These are phyloP conservation scores for Tetraselmis striata DNA, from an alignment of 139 green algal species.

Conservation along the genomic window DNA sequence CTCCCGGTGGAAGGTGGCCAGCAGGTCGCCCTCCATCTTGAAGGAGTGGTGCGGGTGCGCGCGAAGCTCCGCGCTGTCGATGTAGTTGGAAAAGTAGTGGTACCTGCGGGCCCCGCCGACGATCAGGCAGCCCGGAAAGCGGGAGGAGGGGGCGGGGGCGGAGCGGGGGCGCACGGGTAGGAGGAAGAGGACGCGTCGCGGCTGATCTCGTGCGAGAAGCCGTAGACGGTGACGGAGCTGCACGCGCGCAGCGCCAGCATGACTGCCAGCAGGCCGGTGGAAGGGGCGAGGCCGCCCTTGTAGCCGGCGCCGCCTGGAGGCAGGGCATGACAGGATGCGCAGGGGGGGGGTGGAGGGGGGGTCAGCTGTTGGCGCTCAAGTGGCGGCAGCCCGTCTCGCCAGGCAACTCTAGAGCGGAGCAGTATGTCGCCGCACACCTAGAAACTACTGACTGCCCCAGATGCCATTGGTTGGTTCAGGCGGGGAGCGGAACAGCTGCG, in stretches of 20 bases:
- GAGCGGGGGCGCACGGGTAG: not conserved
- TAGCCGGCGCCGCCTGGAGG: not conserved
- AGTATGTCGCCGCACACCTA: no score
- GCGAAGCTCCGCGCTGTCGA: constrained; percentile 9
- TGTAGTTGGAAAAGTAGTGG: constrained; percentile 13
- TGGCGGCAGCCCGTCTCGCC: no score
- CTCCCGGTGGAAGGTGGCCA: not conserved
- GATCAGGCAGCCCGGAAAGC: not conserved
- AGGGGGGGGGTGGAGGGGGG: not conserved
- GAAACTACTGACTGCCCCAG: no score
- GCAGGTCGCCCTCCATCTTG: constrained; percentile 9
- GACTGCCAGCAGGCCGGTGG: constrained; percentile 4
- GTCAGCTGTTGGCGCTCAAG: no score
- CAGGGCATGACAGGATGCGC: not conserved
- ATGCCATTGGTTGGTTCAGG: no score
- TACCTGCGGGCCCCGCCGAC: not conserved
- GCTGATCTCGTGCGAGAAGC: constrained; percentile 5
- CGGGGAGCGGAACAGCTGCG: no score
- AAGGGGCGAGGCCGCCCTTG: constrained; percentile 6
- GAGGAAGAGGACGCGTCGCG: constrained; percentile 6
- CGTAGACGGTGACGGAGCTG: not conserved
- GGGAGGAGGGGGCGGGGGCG: constrained; percentile 4
- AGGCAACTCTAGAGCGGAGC: no score
- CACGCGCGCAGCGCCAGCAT: constrained; percentile 1
- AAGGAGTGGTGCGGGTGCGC: constrained; percentile 15